Evolutionary conservation across 257 asterid species (phyloP), one percentile per base, ranked within the genome.

Genomic region (Osmanthus fragrans): DNA sequence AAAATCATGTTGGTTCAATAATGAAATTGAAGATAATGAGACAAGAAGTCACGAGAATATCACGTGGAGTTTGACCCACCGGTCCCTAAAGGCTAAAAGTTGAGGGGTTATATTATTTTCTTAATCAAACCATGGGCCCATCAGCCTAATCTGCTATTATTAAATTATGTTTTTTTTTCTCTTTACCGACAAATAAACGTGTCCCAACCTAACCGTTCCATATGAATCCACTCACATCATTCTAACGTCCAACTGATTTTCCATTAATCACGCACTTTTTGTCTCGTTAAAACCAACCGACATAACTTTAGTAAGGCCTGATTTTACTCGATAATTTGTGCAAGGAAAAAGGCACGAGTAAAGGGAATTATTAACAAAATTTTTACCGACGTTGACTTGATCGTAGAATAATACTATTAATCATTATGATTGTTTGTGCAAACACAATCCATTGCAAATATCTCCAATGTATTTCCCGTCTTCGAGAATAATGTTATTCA

Each of bases 21-120:
- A 25, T 37, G 1, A 13, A 70, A 70, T 33, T 7, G 68, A 6
- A 15, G 6, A 15, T 3, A 36, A n/a, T 16, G 63, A 51, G 21
- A 18, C 18, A 7, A 80, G 23, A 49, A 60, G 73, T 70, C 81
- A 81, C 75, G 81, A 60, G 88, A 80, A 76, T 76, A 74, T 80
- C 90, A 89, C 89, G 88, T 88, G 89, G 81, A 63, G 25, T 77
- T 74, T 85, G 94, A 79, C 92, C 89, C 88, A 85, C 87, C 78
- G 73, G 51, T 42, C 16, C 51, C 51, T 13, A 2, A 13, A 9
- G 47, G 21, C 21, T 16, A 47, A 47, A 47, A 47, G 58, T 47
- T 4, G 18, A 2, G 2, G 63, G 63, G 8, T 1, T 1, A 54
- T 7, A 5, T 7, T 54, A 6, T 54, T 18, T 54, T 5, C 64